Evolutionary conservation across 2,329 filamentous ascomycete genomes (phyloP), one percentile per base, ranked within the genome.

Genomic region (Sclerotinia nivalis): DNA sequence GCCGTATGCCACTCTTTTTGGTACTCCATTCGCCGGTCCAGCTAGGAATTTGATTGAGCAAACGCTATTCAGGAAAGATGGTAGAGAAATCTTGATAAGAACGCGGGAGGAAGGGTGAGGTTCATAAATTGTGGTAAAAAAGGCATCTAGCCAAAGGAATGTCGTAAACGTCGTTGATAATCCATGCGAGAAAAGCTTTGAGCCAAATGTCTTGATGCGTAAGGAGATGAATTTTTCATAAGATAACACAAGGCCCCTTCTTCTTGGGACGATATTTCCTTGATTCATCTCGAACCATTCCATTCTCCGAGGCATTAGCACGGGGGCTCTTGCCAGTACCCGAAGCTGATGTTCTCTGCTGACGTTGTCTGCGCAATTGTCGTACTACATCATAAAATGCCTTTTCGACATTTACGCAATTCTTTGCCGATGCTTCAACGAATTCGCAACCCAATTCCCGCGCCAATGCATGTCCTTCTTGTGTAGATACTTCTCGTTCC

Each of bases 401-500:
- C 85, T 97, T 98, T 81, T 97, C 96, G 68, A 97, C 95, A 78
- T 98, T 97, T 84, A 97, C 93, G 83, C 94, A 97, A 80, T 97
- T 97, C 84, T 97, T 97, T 49, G 95, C 95, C 9, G 94, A 97
- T 2, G 95, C 94, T 81, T 98, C 95, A 76, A 97, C 93, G 77
- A 98, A 98, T 76, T 97, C 94, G 82, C 96, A 98, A 73, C 93
- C 93, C 52, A 99, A 84, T 77, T 97, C 93, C 77, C 94, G 91
- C 69, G 96, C 95, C 52, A 98, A 84, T 66, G 94, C 93, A 75
- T 93, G 92, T 22, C 96, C 96, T 82, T 99, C 96, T 81, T 98
- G 96, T 65, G 94, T 97, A 2, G 94, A 97, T 4, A 98, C 96
- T 78, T 97, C 95, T 74, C 96, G 89, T 82, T 98, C 96, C 40